Evolutionary conservation across 2,329 filamentous ascomycete species (phyloP), one percentile per base, ranked within the genome.

Genomic region (Aureobasidium sp.): DNA sequence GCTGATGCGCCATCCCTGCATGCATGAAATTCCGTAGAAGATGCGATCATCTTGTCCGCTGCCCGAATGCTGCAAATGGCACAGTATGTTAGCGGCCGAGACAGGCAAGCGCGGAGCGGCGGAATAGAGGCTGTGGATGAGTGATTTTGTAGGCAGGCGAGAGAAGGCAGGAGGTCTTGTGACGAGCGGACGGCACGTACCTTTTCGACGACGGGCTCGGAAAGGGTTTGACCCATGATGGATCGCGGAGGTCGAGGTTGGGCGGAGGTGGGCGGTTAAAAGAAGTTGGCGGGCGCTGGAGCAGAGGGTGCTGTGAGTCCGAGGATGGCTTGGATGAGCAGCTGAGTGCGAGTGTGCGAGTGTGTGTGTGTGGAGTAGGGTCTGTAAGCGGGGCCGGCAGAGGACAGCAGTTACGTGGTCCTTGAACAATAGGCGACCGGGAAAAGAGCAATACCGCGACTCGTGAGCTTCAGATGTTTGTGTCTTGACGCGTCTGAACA

Each of bases 1-100:
- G 81, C 90, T 96, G 79, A 99, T 97, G 80, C 94, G 89, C 94
- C 94, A 99, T 81, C 94, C 94, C 79, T 99, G 94, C 94, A 99
- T 99, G 78, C 91, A 91, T 68, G 94, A 99, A 68, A 97, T 87
- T 73, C 94, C 94, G 77, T 90, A 99, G 74, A 94, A 79, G 74
- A 96, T 86, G 74, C 90, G 87, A 68, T 96, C 91, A 89, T 97
- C 92, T 79, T 91, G 87, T 78, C 92, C 92, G 74, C 87, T 87
- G 75, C 88, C 87, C 72, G 94, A 99, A 79, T 87, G 82, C 94
- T 97, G 71, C 59, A 58, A 48, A 64, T 58, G 29, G 31, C n/a
- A 61, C 14, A 12, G 34, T 42, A 36, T 55, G 49, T 62, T 56
- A 63, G 61, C 47, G 17, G 36, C 31, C 42, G 42, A 49, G 14